Evolutionary conservation across 2,329 filamentous ascomycete genomes (phyloP), one percentile per base, ranked within the genome.

Genomic region (Claviceps africana): DNA sequence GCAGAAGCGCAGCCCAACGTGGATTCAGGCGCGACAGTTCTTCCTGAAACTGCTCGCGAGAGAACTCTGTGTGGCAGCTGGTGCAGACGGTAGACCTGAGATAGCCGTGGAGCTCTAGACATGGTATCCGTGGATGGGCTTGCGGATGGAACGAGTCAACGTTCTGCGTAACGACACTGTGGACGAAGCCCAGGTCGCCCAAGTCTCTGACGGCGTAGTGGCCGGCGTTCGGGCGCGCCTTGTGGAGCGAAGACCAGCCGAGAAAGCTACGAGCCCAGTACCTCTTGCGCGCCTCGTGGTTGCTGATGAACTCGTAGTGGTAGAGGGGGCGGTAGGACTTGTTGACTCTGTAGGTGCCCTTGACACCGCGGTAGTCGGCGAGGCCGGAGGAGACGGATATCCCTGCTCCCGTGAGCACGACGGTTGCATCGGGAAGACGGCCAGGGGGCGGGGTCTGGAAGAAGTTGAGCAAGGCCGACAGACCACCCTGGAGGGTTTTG

Each of bases 261-360:
- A 98, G 71, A 66, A 95, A 98, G 63, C 87, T 95, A 48, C 93
- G 74, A 1, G 93, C 91, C 93, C 93, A 98, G 66, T 98, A 98
- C 55, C 93, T 75, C 68, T 96, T 93, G 57, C 93, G 76, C 13
- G 86, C 82, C 65, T 90, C 87, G 68, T 97, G 91, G 57, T 73
- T 86, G 47, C 76, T 72, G 44, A 88, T 68, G 63, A 97, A 98
- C 65, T 98, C 93, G 66, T 88, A 82, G 67, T 86, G 90, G 71
- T 95, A 98, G 58, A 95, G 94, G 33, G 91, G 93, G 2, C 86
- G 81, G 64, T 95, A 96, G 15, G 80, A 81, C 70, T 86, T 88
- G 71, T 97, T 97, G 62, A 93, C 77, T 44, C 88, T 84, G 65
- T 98, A 98, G 9, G 91, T 97, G 55, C 93, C 93, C 58, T 90